Base-by-base conservation (phyloP, 495 filamentous ascomycete genomes). In the Penicillium pulvis region DNA sequence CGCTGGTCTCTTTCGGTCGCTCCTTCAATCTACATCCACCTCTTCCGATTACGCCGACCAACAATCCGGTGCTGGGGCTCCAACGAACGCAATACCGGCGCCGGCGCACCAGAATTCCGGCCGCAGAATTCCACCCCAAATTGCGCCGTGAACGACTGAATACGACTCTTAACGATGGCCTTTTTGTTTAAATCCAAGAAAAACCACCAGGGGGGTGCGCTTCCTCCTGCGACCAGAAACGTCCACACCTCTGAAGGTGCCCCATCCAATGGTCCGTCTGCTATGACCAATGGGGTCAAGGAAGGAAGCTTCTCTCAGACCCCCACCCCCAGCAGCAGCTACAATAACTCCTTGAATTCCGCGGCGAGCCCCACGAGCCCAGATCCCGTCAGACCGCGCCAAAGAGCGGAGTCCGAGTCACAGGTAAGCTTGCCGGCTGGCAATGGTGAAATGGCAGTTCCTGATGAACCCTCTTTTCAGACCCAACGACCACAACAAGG, bases 141-240 rank as follows among this genome's bases (percentile, higher is more conserved):
- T 43, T 66, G 64, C 66, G 60, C 58, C 65, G 55, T 68, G 60
- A 68, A 73, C 70, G 73, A 76, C 72, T 63, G 61, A 73, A 69
- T 67, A 78, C 67, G 75, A 77, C 64, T 58, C 64, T 56, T 71
- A 57, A 80, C 73, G 69, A 85, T 86, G 83, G 82, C 83, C 46
- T 86, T 86, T 73, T 71, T 86, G 55, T 86, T 86, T 63, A 84
- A 84, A 65, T 85, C 83, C 55, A 86, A 85, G 72, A 85, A 82
- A 68, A 77, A 73, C 64, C 75, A 80, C 66, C 75, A 71, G 60
- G 72, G 59, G 55, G 70, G 64, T 53, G 73, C 71, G 48, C 75
- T 85, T 17, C 83, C 83, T n/a, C 74, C 79, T 28, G 80, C 79
- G 41, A 77, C 79, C 33, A 73, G 81, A 64, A 83, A 82, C 59